Evolutionary conservation across 768 basidiomycete species (phyloP), one percentile per base, ranked within the genome.

Genomic region (Boletus pseudopeckii): DNA sequence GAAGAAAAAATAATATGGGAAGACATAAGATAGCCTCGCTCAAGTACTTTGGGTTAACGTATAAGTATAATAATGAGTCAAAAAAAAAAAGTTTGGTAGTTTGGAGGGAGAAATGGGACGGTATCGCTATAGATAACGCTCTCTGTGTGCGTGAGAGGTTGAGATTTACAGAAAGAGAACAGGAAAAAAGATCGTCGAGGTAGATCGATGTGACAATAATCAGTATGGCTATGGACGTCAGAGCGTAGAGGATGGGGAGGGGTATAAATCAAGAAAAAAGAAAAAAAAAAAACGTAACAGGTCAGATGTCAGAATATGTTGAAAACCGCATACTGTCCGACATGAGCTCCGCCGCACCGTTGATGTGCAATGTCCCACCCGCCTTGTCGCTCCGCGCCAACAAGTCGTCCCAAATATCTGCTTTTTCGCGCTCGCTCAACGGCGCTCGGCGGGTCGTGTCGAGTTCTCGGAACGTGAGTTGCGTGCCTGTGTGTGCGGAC

Each of bases 301-400:
- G 11, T 61, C 40, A 59, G 15, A 42, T 17, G 30, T 68, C 68
- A 5, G 68, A 71, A 33, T 45, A 39, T 13, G 30, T 60, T 4
- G 78, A 79, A 47, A 76, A 71, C 8, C 74, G 69, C 26, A 77
- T 45, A 26, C 53, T 70, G 53, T 80, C 79, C 50, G 79, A 78
- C 61, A 78, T 62, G 48, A 81, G 68, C 18, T 71, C 74, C 6
- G 28, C 54, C 20, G 52, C 44, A 8, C 74, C 73, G 10, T 60
- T 52, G 7, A 90, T 64, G 59, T 83, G 85, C 50, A 90, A 64
- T 48, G 89, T 91, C 41, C 89, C 89, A 1, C 89, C 89, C 1
- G 89, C 89, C 47, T 70, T 69, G 39, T 77, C 85, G 61, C 88
- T 89, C 59, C 79, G 75, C 64, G 80, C 77, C 55, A 90, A 68